Percentiles rank a stretch among this genome's conserved stretches.
Evolutionary conservation across 345 rosid genomes (phyloP).

Genomic region (Brassica cretica): DNA sequence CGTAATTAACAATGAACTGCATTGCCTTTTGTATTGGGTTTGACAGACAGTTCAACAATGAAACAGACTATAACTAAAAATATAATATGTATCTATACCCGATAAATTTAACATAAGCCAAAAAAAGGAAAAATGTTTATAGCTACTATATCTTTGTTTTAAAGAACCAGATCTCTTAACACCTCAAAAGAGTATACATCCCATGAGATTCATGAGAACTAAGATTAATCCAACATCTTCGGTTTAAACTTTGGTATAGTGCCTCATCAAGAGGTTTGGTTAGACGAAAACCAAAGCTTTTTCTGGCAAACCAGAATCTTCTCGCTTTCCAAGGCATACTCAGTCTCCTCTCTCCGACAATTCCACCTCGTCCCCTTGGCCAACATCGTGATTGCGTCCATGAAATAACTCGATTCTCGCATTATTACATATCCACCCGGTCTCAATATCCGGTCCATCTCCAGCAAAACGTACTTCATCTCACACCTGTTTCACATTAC

Average conservation of each 20-base stretch:
- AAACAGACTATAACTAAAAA: neutral
- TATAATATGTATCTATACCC: neutral
- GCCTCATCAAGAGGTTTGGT: conserved; percentile 29
- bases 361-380: conserved; percentile 87
- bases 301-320: conserved; percentile 87
- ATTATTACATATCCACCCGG: conserved; percentile 74
- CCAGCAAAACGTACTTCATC: conserved; percentile 75
- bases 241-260: conserved; percentile 12
- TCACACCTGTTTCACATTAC: conserved; percentile 64
- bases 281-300: conserved; percentile 75
- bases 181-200: neutral
- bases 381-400: conserved; percentile 61
- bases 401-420: conserved; percentile 78
- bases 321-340: conserved; percentile 66
- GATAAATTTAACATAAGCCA: neutral
- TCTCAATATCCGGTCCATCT: conserved; percentile 89
- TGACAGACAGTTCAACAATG: neutral
- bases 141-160: neutral
- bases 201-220: neutral
- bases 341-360: conserved; percentile 73
- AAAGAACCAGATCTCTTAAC: neutral
- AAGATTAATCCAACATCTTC: conserved; percentile 12
- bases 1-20: no score
- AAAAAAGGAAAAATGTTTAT: neutral
- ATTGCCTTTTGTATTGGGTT: neutral